Percentiles rank a stretch among this genome's conserved stretches.
Conservation (phyloP, 169 alveolate species). For the Eimeria necatrix region DNA sequence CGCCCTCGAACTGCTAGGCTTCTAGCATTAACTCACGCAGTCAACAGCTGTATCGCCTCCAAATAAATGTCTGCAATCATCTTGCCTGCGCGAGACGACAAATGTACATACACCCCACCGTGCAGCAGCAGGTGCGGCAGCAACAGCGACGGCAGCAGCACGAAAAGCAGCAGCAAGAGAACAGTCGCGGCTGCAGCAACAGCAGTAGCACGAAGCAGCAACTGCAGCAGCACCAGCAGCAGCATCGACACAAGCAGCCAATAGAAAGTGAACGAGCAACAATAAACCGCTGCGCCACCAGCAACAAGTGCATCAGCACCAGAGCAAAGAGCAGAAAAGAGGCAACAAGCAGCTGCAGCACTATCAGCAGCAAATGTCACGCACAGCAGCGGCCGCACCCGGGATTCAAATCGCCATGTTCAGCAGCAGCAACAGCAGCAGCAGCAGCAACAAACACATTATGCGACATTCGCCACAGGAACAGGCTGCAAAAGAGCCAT, state of each 20-base stretch:
- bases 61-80: constrained; percentile 28
- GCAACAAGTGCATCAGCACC: not conserved
- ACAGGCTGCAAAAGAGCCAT: not conserved
- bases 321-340: not conserved
- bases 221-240: not conserved
- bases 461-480: too few relatives aligned
- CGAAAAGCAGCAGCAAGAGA: not conserved
- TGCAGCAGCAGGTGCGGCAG: not conserved
- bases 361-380: not conserved
- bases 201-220: not conserved
- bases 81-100: constrained; percentile 28
- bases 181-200: not conserved
- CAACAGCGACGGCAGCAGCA: not conserved
- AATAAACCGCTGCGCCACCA: not conserved
- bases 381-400: too few relatives aligned
- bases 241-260: constrained; percentile 16
- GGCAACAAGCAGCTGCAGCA: not conserved
- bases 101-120: not conserved
- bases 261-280: not conserved
- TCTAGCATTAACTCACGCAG: not conserved
- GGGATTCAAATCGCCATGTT: too few relatives aligned
- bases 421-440: not conserved
- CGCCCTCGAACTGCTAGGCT: too few relatives aligned
- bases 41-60: constrained; percentile 22
- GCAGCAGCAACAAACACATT: too few relatives aligned